phyloP scores from a whole-genome alignment of 1,284 basidiomycete genomes.

The Coniferiporia sulphurascens region DNA sequence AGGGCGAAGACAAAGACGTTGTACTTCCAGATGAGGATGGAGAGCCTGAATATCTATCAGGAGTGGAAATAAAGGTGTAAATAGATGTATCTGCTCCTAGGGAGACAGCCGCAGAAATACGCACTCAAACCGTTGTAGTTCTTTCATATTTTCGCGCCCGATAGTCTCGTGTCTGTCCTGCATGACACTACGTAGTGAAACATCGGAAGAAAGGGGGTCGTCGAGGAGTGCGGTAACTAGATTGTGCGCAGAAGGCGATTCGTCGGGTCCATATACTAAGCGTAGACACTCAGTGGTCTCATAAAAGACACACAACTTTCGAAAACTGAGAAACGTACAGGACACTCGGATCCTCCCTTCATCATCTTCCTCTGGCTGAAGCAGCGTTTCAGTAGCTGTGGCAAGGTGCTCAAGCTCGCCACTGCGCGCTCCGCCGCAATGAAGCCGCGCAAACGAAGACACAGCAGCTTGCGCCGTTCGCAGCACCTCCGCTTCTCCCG shows the following conservation, averaged over 20 bases:
- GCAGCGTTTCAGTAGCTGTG: not conserved
- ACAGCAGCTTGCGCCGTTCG: not conserved
- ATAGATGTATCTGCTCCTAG: not conserved
- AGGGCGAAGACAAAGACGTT: constrained; percentile 40
- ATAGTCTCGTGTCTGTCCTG: constrained; percentile 40
- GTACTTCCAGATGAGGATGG: constrained; percentile 1
- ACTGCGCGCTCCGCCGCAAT: too few species aligned
- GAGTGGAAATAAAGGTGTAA: not conserved
- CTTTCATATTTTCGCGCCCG: constrained; percentile 19
- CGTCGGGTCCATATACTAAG: constrained; percentile 2
- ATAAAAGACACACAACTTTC: not conserved
- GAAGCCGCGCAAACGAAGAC: not conserved
- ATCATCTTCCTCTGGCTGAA: not conserved
- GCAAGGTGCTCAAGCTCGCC: not conserved
- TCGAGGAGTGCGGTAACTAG: constrained; percentile 65
- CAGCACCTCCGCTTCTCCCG: not conserved
- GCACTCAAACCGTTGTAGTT: constrained; percentile 37
- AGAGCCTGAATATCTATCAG: not conserved
- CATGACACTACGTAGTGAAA: constrained; percentile 35
- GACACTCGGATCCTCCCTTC: not conserved
- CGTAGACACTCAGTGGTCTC: not conserved
- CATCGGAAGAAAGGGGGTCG: constrained; percentile 55
- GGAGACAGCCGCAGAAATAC: constrained; percentile 24
- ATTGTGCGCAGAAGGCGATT: constrained; percentile 21
- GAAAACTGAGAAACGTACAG: not conserved